A percentile compares a stretch with the other conserved stretches of the same genome.
Evolutionary conservation across 2,329 filamentous ascomycete species (phyloP).

Genomic region (Clonostachys solani): DNA sequence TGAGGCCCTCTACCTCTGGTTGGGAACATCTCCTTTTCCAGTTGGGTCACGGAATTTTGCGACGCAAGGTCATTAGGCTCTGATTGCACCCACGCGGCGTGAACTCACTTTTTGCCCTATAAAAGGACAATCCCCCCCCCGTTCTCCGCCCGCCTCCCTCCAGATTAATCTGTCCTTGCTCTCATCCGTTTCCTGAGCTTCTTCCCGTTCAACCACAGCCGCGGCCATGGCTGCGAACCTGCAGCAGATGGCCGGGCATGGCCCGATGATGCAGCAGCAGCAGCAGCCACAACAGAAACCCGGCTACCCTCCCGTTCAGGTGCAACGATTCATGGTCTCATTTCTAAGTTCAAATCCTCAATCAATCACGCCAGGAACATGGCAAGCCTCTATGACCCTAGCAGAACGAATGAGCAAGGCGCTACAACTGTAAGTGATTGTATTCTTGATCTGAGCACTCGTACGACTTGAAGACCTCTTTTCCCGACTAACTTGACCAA

Average conservation of each 20-base stretch:
- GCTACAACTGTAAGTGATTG: constrained; percentile 32
- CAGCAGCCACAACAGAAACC: background rate
- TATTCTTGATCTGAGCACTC: too few relatives aligned
- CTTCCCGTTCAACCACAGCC: constrained; percentile 5
- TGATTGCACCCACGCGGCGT: too few relatives aligned
- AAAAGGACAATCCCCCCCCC: too few relatives aligned
- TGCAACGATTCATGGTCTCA: background rate
- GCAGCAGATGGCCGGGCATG: constrained; percentile 48
- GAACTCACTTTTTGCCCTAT: too few relatives aligned
- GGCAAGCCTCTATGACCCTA: constrained; percentile 31
- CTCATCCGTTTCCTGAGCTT: constrained; percentile 4
- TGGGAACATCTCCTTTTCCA: too few relatives aligned
- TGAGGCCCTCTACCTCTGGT: too few relatives aligned
- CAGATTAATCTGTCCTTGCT: background rate
- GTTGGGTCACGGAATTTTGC: too few relatives aligned
- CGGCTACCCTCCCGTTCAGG: background rate
- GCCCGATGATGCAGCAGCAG: constrained; percentile 35
- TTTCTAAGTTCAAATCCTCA: too few relatives aligned
- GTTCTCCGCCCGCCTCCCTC: too few relatives aligned
- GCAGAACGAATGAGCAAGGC: constrained; percentile 36
- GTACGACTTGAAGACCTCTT: background rate
- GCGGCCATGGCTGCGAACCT: constrained; percentile 59
- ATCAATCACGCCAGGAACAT: constrained; percentile 10
- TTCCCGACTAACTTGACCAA: constrained; percentile 8
- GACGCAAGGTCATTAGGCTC: too few relatives aligned